These are phyloP conservation scores for Glycine soja DNA, from an alignment of 306 rosid species.

Conservation along the genomic window DNA sequence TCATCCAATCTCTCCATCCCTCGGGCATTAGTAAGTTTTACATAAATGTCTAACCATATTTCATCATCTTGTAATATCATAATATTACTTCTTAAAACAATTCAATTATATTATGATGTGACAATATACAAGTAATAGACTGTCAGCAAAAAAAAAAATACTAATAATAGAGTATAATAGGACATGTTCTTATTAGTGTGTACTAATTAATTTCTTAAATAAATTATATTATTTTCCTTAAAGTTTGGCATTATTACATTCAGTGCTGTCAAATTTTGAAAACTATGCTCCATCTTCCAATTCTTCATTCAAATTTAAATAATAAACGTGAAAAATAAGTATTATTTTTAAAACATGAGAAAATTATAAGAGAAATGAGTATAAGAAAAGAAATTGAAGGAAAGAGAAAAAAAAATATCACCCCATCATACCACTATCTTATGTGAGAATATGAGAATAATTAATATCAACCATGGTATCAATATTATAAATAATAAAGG, in stretches of 20 bases:
- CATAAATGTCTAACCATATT: neutral
- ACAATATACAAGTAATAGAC: neutral
- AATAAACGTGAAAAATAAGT: neutral
- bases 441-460: too few species aligned
- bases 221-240: neutral
- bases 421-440: too few species aligned
- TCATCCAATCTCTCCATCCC: neutral
- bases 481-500: too few species aligned
- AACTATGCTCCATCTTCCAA: neutral
- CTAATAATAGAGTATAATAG: too few species aligned
- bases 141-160: too few species aligned
- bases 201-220: neutral
- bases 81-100: neutral
- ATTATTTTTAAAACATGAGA: neutral
- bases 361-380: neutral
- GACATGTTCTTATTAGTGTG: neutral
- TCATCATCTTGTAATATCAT: neutral
- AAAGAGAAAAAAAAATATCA: neutral
- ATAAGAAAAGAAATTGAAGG: neutral
- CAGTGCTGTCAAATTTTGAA: neutral
- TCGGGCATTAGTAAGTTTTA: neutral
- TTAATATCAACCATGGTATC: neutral
- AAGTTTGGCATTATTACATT: neutral
- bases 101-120: neutral
- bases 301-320: neutral